Base-by-base conservation (phyloP, 345 rosid species). In the Turritis glabra region DNA sequence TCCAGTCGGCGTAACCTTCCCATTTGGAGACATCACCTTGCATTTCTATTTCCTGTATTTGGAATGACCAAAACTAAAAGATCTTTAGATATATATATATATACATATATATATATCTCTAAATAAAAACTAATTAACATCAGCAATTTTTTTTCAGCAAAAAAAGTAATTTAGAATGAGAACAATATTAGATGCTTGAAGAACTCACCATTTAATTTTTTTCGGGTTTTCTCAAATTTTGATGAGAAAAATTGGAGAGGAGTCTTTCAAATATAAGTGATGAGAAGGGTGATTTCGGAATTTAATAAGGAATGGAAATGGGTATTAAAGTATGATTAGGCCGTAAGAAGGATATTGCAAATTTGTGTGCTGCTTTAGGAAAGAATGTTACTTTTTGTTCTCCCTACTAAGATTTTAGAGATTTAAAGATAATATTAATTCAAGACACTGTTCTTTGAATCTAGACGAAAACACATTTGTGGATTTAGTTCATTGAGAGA, bases 1-100 rank as follows among this genome's bases (percentile, higher is more conserved):
- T 87, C 92, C 92, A 87, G 21, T 87, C 85, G 8, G 83, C 74
- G 64, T 91, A 91, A 21, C 97, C 97, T 73, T 85, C 91, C 96
- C 97, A 89, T 55, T 30, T 62, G 17, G 56, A 2, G 58, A 0
- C 63, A n/a, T 40, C 47, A 79, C 64, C 57, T 48, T 47, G 57
- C 3, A 71, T 69, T 37, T 37, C 86, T 72, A 69, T 83, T 54
- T 86, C 91, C 89, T 89, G 44, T 4, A 32, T 29, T 21, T 54
- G 14, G n/a, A 30, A 29, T 53, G 41, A 12, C 30, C 40, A 38
- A n/a, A 12, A 19, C 5, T 12, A 52, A n/a, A 32, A 14, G 3
- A 41, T 2, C 5, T 23, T 25, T 4, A 38, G 27, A 23, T 23
- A 35, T 3, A 33, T 22, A 22, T 51, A 11, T 18, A 5, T 51